phyloP scores from a whole-genome alignment of 1,284 basidiomycete species.

The Naganishia sp. region DNA sequence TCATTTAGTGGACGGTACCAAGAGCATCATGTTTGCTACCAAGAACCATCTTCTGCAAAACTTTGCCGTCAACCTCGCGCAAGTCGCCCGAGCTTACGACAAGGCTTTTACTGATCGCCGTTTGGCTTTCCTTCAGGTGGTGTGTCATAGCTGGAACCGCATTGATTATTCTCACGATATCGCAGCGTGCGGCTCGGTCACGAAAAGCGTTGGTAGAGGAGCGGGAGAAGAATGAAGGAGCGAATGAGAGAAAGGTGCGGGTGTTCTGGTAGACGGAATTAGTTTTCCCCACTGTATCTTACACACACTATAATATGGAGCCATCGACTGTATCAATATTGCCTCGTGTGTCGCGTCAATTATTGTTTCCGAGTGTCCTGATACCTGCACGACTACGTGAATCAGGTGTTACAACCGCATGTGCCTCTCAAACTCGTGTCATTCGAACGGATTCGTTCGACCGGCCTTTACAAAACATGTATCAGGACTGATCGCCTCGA shows the following conservation, averaged over 20 bases:
- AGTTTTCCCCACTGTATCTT: neutral
- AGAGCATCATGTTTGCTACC: slow-evolving; percentile 45
- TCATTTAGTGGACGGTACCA: slow-evolving; percentile 41
- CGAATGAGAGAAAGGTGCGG: slow-evolving; percentile 16
- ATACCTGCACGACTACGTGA: neutral
- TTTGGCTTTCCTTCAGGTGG: slow-evolving; percentile 1
- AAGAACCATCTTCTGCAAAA: slow-evolving; percentile 49
- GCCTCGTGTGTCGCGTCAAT: slow-evolving; percentile 1
- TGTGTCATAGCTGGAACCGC: slow-evolving; percentile 8
- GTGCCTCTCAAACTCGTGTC: neutral
- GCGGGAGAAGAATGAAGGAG: slow-evolving; percentile 26
- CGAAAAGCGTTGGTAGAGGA: slow-evolving; percentile 1
- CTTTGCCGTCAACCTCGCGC: slow-evolving; percentile 46
- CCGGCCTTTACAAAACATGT: slow-evolving; percentile 36
- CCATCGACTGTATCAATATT: no score
- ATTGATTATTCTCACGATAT: neutral
- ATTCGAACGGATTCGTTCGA: slow-evolving; percentile 49
- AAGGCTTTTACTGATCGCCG: neutral
- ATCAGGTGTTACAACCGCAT: neutral
- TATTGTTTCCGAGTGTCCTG: no score
- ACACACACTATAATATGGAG: neutral
- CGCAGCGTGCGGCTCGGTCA: slow-evolving; percentile 1
- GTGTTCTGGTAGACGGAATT: slow-evolving; percentile 21
- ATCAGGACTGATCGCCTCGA: neutral
- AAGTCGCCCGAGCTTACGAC: slow-evolving; percentile 23